Evolutionary conservation across 371 early-diverging fungal genomes (phyloP).

Genomic region (Nematocida ausubeli): DNA sequence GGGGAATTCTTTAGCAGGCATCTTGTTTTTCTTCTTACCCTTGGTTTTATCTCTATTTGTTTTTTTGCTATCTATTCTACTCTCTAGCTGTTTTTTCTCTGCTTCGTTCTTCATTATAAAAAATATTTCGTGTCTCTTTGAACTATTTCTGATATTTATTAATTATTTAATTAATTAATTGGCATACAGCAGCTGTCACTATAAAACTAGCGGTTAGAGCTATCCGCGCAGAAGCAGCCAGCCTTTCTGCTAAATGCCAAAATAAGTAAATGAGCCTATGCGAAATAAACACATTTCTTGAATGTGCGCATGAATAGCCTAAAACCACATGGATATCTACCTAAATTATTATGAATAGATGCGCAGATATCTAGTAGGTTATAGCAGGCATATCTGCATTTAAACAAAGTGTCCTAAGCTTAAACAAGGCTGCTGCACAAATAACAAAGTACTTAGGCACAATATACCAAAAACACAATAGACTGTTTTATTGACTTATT

Average conservation of each 20-base stretch:
- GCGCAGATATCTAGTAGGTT: too few relatives aligned
- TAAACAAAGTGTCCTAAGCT: too few relatives aligned
- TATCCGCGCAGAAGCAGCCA: too few relatives aligned
- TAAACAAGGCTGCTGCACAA: too few relatives aligned
- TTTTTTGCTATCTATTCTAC: background rate
- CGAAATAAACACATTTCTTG: slow-evolving; percentile 71
- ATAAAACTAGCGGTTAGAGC: too few relatives aligned
- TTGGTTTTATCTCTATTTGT: background rate
- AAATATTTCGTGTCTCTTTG: slow-evolving; percentile 22
- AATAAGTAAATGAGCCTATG: slow-evolving; percentile 71
- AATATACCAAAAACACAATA: too few relatives aligned
- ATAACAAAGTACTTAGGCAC: too few relatives aligned
- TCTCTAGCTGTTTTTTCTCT: background rate
- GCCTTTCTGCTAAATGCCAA: background rate
- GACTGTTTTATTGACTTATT: too few relatives aligned
- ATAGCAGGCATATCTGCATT: too few relatives aligned
- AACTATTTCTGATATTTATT: slow-evolving; percentile 15
- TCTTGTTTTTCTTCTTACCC: background rate
- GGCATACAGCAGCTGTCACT: too few relatives aligned
- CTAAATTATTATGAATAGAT: too few relatives aligned
- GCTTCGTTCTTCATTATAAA: slow-evolving; percentile 33
- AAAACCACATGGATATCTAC: too few relatives aligned
- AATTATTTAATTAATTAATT: slow-evolving; percentile 70
- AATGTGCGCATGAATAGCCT: slow-evolving; percentile 72
- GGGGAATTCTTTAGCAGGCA: background rate